Evolutionary conservation across 2,329 filamentous ascomycete genomes (phyloP), one percentile per base, ranked within the genome.

Genomic region (Fusarium ramigenum): DNA sequence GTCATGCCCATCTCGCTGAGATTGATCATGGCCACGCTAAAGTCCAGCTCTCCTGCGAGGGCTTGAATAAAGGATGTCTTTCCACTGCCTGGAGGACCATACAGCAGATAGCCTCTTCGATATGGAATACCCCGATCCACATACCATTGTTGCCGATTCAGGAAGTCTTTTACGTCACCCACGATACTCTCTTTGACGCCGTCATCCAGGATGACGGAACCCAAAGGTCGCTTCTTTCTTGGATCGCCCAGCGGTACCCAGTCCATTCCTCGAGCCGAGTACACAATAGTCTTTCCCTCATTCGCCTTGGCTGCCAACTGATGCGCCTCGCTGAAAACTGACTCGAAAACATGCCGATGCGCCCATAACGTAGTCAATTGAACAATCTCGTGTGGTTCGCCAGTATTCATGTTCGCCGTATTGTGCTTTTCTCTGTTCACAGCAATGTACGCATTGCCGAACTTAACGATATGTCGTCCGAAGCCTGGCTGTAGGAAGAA

Each of bases 21-120:
- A 77, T 97, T 97, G 74, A 98, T 87, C 84, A 97, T 95, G 59
- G 95, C 95, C 75, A 98, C 96, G 77, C 93, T 93, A 81, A 96
- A 97, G 80, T 97, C 94, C 63, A 98, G 83, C 78, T 96, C 92
- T n/a, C 95, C 96, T 2, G 96, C 96, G 46, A 99, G 85, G 1
- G 96, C 95, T 82, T 98, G 95, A 71, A 99, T 98, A 77, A 99
- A 98, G 0, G 94, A 97, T 69, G 93, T 98, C 85, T 97, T 98
- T 40, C 94, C 97, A 46, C 93, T 97, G 1, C 95, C 95, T 0
- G 95, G 95, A 8, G 95, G 95, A 0, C 95, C 95, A 78, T 96
- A 94, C 0, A 98, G 87, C 12, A 98, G 87, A 79, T 98, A 98
- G 2, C 95, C 96, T 63, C 95, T 87, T 23, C 95, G 90, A 78